phyloP scores from a whole-genome alignment of 345 rosid genomes.

The Aquilaria sinensis region DNA sequence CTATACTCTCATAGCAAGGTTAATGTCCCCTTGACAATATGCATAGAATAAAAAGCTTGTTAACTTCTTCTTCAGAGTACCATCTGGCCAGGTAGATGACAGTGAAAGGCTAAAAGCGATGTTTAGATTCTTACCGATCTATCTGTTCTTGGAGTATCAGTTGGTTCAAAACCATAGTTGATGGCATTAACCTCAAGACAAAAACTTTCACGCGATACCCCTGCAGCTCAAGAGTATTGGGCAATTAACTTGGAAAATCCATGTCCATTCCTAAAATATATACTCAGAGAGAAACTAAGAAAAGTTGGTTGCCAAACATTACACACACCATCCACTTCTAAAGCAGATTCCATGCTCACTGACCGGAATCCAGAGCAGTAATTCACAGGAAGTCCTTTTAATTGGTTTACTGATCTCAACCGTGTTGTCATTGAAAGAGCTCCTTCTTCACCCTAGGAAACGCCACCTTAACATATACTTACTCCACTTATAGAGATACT shows the following conservation, averaged over 20 bases:
- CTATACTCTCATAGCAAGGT: too few species aligned
- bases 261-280: background rate
- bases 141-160: conserved; percentile 87
- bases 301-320: conserved; percentile 1
- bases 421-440: conserved; percentile 96
- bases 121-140: conserved; percentile 57
- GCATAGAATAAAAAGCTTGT: too few species aligned
- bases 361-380: conserved; percentile 96
- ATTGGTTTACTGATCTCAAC: conserved; percentile 50
- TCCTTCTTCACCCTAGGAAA: conserved; percentile 84
- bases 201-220: conserved; percentile 75
- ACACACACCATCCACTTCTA: conserved; percentile 70
- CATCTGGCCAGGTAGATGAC: background rate
- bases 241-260: background rate
- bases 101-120: conserved; percentile 5
- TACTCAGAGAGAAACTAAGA: background rate
- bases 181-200: conserved; percentile 77
- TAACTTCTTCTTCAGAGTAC: background rate
- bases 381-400: conserved; percentile 91
- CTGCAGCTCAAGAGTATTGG: conserved; percentile 27
- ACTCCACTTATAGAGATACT: too few species aligned
- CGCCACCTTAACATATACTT: too few species aligned
- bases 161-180: conserved; percentile 82
- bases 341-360: conserved; percentile 44
- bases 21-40: too few species aligned